Evolutionary conservation across 768 basidiomycete genomes (phyloP), one percentile per base, ranked within the genome.

Genomic region (Boletus tomentosulus): DNA sequence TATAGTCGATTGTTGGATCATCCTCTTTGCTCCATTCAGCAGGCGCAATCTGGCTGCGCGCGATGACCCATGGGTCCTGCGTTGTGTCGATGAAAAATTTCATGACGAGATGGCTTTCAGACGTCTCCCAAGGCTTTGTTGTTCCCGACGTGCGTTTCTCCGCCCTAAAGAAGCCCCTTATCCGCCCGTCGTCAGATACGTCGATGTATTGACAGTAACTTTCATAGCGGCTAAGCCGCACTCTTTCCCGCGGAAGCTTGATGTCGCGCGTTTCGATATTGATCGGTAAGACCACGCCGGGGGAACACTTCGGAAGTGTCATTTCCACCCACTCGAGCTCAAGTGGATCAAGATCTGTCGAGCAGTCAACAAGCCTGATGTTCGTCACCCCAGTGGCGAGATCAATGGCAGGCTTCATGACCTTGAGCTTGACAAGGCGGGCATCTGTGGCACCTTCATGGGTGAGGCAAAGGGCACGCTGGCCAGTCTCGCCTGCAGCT

Each of bases 61-160:
- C 3, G 9, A 43, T 5, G 8, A 13, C 28, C 42, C 55, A 52
- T 6, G 10, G 41, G 24, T 49, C 50, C 28, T 46, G 57, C 3
- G 30, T 49, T 2, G 25, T 45, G n/a, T 57, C 55, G 11, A 58
- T 46, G 15, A 43, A 4, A 16, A 51, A 57, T 25, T 52, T 57
- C 15, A 42, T 9, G 43, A 57, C 11, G 3, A 42, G 41, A 22
- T 39, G 22, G 7, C 13, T 24, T 25, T 42, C 41, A 3, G 1
- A 0, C 4, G 22, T 13, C 3, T 33, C 15, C 15, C 19, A 2
- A 9, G 3, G 6, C 0, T n/a, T 5, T 7, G 2, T 16, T 11
- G 13, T 11, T 6, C 6, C 3, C 15, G 7, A 19, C 10, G n/a
- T 12, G 4, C 27, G 28, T 28, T 30, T 5, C 5, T 9, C 15